Evolutionary conservation across 441 rosid genomes (phyloP), one percentile per base, ranked within the genome.

Genomic region (Brassica hybrid): DNA sequence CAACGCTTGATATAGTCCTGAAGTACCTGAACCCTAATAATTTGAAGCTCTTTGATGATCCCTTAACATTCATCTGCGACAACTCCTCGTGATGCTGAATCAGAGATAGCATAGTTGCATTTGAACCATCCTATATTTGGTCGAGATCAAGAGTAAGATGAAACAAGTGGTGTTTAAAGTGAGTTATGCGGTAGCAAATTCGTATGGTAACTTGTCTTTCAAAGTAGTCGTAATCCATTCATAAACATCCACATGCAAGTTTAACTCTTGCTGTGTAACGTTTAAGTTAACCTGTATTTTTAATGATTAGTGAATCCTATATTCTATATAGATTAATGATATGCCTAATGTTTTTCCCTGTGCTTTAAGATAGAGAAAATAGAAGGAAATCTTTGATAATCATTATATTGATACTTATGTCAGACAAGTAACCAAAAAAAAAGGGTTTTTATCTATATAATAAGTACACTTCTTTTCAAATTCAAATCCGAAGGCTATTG

Each of bases 401-500:
- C 38, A 1, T 32, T 32, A 32, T 6, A 32, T 32, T 32, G 7
- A 32, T 32, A 32, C 1, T 32, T 32, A 7, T 32, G 38, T 32
- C 38, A n/a, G n/a, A n/a, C n/a, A n/a, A n/a, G n/a, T n/a, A n/a
- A n/a, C n/a, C n/a, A n/a, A n/a, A n/a, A n/a, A n/a, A n/a, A n/a
- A n/a, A n/a, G n/a, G n/a, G n/a, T n/a, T n/a, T n/a, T 4, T 27
- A 27, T 27, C 32, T 27, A 3, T 27, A 27, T 27, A 27, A 27
- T 27, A 27, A 27, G 9, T 2, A 4, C 48, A 41, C 13, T 41
- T 11, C n/a, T 11, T 32, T 6, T 9, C 38, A 32, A 1, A 32
- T 27, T 27, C 38, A 32, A 32, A 32, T 32, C 8, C 38, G 67
- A 67, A 75, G 73, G 73, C 73, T 75, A 18, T 27, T 17, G 23